These are phyloP conservation scores for Cladophialophora carrionii DNA, from an alignment of 2,329 filamentous ascomycete species.

Conservation along the genomic window DNA sequence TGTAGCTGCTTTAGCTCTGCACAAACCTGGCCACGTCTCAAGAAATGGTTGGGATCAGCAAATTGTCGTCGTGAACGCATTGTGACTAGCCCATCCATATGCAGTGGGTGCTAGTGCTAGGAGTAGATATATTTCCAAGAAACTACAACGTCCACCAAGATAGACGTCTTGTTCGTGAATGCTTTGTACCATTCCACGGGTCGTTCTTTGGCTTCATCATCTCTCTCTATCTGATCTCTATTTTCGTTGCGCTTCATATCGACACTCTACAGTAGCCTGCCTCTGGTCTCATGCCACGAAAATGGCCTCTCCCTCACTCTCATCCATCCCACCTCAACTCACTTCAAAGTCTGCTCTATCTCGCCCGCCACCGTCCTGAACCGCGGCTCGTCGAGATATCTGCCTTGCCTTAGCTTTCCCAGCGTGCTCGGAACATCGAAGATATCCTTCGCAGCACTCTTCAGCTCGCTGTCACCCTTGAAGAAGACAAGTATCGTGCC, in stretches of 20 bases:
- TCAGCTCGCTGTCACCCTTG: constrained; percentile 58
- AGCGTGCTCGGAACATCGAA: constrained; percentile 57
- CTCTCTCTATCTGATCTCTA: not conserved
- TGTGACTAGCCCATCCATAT: not conserved
- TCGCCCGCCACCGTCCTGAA: constrained; percentile 64
- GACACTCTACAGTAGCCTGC: not conserved
- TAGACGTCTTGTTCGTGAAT: not conserved
- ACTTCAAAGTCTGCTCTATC: constrained; percentile 49
- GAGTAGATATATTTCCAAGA: not conserved
- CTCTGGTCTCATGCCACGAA: not conserved
- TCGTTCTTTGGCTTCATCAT: not conserved
- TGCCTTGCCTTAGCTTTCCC: constrained; percentile 52
- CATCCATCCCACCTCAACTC: not conserved
- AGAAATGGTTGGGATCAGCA: not conserved
- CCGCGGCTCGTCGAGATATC: constrained; percentile 60
- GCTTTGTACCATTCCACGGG: not conserved
- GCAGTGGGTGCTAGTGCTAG: not conserved
- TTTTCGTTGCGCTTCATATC: not conserved
- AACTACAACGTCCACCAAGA: not conserved
- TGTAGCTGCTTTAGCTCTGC: not conserved
- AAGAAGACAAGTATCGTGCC: constrained; percentile 72
- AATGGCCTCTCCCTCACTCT: not conserved
- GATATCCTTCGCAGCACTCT: constrained; percentile 61
- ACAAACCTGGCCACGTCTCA: not conserved
- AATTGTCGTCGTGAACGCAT: not conserved